These are phyloP conservation scores for Neopestalotiopsis clavispora DNA, from an alignment of 2,329 filamentous ascomycete species.

Conservation along the genomic window DNA sequence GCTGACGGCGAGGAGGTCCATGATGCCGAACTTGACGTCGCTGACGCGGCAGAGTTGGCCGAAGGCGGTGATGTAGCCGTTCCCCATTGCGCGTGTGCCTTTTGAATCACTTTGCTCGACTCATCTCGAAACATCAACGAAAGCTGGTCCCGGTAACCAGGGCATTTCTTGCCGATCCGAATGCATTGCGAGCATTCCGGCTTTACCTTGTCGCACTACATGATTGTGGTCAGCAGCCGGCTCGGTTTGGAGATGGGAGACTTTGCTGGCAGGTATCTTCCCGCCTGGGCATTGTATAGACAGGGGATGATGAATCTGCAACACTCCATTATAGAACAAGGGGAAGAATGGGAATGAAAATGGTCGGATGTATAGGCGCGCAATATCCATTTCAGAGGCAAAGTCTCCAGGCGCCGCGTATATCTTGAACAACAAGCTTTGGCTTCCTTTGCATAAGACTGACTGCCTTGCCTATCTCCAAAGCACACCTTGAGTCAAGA, in stretches of 20 bases:
- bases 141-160: slow-evolving; percentile 68
- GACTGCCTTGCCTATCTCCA: not conserved
- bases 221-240: slow-evolving; percentile 17
- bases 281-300: too few relatives aligned
- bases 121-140: slow-evolving; percentile 71
- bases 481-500: not conserved
- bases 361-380: not conserved
- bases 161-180: slow-evolving; percentile 63
- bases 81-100: slow-evolving; percentile 59
- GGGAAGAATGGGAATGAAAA: not conserved
- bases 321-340: not conserved
- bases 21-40: slow-evolving; percentile 32
- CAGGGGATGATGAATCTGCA: too few relatives aligned
- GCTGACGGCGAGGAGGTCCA: slow-evolving; percentile 30
- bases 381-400: not conserved
- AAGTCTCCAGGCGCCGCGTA: not conserved
- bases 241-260: not conserved
- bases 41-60: slow-evolving; percentile 28
- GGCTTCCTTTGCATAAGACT: not conserved
- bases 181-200: slow-evolving; percentile 68
- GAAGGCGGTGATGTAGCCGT: slow-evolving; percentile 34
- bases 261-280: too few relatives aligned
- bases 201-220: slow-evolving; percentile 63
- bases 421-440: not conserved
- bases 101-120: slow-evolving; percentile 65